Base-by-base conservation (phyloP, 2,329 filamentous ascomycete genomes). In the Colletotrichum musae region DNA sequence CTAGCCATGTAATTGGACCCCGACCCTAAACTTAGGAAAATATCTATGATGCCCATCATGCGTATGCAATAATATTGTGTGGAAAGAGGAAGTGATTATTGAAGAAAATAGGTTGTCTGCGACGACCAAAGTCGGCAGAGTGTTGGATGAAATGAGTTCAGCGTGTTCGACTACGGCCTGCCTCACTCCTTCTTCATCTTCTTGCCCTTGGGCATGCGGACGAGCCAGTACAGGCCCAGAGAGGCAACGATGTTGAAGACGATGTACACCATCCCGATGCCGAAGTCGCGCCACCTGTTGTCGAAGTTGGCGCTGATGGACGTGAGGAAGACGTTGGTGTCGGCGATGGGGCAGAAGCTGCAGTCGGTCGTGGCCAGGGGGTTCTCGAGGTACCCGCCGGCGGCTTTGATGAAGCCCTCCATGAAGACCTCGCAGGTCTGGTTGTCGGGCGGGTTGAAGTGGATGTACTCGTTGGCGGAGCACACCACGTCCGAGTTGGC, bases 201-300 rank as follows among this genome's bases (percentile, higher is more conserved):
- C 59, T 73, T 74, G 1, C 72, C 74, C 53, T 72, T 76, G 1
- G 77, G 77, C 12, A 82, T 79, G 24, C 81, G 71, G 2, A 76
- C 77, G 64, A 84, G 53, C 82, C 82, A 88, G 73, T 88, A 88
- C 21, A 88, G 74, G 0, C 79, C 75, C 12, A 88, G 73, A 0
- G 86, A 85, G 1, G 80, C 83, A 13, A 77, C 75, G 15, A 85
- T 73, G 53, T 89, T 88, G 72, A 87, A 85, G 2, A 80, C 74
- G 32, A 87, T 81, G 63, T 87, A 89, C 0, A 81, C 82, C 79
- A 85, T 88, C 39, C 87, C 77, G 3, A 90, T 77, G 0, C 87
- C 87, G 58, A 84, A 87, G 64, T 90, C 85, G 61, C 88, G 82
- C 87, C 87, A 89, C 15, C 85, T 76, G 45, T 87, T 73, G 54